Conservation (phyloP, 139 green algal species). For the Desmodesmus armatus region DNA sequence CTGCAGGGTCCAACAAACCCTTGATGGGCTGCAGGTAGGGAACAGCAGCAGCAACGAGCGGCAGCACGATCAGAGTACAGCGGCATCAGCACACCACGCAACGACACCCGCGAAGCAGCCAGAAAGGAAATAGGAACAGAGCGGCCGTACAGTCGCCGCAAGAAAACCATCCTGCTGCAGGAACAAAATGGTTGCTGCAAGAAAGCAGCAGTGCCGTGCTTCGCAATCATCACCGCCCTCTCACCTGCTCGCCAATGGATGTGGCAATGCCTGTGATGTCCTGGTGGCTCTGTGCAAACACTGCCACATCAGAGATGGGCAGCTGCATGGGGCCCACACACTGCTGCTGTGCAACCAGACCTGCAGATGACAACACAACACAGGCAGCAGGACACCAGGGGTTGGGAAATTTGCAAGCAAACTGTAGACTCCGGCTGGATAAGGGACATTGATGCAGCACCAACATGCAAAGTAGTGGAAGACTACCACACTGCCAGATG, state of each 20-base stretch:
- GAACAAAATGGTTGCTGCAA: too few species aligned
- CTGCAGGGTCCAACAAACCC: constrained; percentile 90
- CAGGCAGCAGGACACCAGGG: neutral
- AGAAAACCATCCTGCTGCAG: too few species aligned
- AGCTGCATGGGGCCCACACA: constrained; percentile 95
- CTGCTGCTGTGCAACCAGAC: constrained; percentile 98
- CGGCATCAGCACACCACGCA: too few species aligned
- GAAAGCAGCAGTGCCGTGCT: neutral
- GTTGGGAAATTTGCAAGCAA: neutral
- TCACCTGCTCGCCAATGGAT: constrained; percentile 90
- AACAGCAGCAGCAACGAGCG: too few species aligned
- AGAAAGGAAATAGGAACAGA: too few species aligned
- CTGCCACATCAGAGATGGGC: constrained; percentile 92
- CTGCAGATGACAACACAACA: constrained; percentile 38
- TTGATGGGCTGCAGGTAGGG: constrained; percentile 94
- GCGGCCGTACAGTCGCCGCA: too few species aligned
- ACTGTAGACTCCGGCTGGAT: neutral
- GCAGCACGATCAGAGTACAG: too few species aligned
- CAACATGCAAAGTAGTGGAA: too few species aligned
- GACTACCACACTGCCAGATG: too few species aligned
- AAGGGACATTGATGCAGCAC: neutral
- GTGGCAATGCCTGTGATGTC: constrained; percentile 87
- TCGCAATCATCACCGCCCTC: neutral
- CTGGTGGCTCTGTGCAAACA: constrained; percentile 90
- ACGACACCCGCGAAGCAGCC: too few species aligned